Evolutionary conservation across 2,329 filamentous ascomycete species (phyloP).

Genomic region (Amphichorda felina): DNA sequence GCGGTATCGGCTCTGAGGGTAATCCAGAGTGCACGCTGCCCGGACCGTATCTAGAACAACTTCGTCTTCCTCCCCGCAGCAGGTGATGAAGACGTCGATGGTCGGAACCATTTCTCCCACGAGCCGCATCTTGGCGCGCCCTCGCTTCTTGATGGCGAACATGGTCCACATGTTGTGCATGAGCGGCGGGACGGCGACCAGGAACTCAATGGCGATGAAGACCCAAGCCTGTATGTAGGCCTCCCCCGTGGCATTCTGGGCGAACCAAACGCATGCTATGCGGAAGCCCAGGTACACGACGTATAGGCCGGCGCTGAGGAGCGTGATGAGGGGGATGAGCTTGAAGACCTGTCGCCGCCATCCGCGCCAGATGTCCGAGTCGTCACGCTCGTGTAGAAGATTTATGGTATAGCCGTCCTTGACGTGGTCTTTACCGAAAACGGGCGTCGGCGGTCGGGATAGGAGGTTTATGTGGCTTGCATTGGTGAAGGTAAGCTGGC

Average conservation of each 20-base stretch:
- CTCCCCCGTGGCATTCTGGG: slow-evolving; percentile 26
- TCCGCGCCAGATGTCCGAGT: slow-evolving; percentile 30
- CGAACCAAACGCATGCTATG: slow-evolving; percentile 37
- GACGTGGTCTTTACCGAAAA: slow-evolving; percentile 19
- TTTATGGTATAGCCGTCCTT: slow-evolving; percentile 19
- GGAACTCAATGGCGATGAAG: slow-evolving; percentile 42
- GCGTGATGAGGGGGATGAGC: slow-evolving; percentile 23
- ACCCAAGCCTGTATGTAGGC: slow-evolving; percentile 41
- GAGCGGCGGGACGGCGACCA: slow-evolving; percentile 39
- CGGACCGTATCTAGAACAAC: slow-evolving; percentile 44
- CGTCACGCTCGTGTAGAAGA: slow-evolving; percentile 28
- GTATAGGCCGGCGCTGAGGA: slow-evolving; percentile 26
- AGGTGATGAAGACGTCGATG: slow-evolving; percentile 45
- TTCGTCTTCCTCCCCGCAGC: slow-evolving; percentile 44
- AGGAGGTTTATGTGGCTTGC: slow-evolving; percentile 14
- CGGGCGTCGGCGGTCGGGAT: slow-evolving; percentile 14
- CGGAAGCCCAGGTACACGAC: slow-evolving; percentile 37
- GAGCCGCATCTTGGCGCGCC: slow-evolving; percentile 40
- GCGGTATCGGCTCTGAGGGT: slow-evolving; percentile 37
- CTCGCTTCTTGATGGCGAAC: slow-evolving; percentile 41
- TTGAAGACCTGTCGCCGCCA: slow-evolving; percentile 27
- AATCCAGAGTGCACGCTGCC: slow-evolving; percentile 42
- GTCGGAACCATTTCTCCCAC: slow-evolving; percentile 34
- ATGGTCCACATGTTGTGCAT: slow-evolving; percentile 48
- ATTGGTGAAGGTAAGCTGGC: slow-evolving; percentile 1